phyloP scores from a whole-genome alignment of 148 eudicot species.

The Talinum fruticosum region DNA sequence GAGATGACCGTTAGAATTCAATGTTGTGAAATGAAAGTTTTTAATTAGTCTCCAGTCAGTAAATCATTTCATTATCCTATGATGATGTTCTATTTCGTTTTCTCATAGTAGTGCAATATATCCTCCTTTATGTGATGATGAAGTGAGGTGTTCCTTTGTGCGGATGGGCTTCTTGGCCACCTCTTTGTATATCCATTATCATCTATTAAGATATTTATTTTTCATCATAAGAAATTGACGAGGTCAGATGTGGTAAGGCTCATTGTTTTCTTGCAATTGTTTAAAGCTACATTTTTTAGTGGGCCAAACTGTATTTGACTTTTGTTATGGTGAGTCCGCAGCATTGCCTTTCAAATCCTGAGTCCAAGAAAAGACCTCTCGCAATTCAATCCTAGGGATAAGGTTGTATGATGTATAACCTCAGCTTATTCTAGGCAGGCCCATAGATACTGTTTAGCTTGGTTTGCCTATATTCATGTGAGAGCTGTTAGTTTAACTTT shows the following conservation, averaged over 20 bases:
- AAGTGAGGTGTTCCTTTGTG: not conserved
- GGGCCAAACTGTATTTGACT: no score
- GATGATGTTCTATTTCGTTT: not conserved
- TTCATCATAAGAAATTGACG: not conserved
- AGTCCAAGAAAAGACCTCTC: not conserved
- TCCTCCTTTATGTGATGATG: not conserved
- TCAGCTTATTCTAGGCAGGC: not conserved
- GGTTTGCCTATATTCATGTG: not conserved
- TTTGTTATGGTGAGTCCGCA: not conserved
- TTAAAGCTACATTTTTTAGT: not conserved
- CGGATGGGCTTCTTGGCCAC: no score
- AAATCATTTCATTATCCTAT: not conserved
- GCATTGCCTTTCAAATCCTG: not conserved
- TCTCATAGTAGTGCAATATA: not conserved
- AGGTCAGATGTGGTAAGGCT: not conserved
- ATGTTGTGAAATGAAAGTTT: not conserved
- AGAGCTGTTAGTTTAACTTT: not conserved
- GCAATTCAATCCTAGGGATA: not conserved
- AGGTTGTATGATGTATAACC: not conserved
- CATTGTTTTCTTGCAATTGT: not conserved
- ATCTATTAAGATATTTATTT: not conserved
- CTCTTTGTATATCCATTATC: not conserved
- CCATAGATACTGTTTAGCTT: not conserved
- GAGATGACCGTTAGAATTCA: not conserved
- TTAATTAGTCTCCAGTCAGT: not conserved